Evolutionary conservation across 2,329 filamentous ascomycete species (phyloP).

Genomic region (Cladophialophora exuberans): DNA sequence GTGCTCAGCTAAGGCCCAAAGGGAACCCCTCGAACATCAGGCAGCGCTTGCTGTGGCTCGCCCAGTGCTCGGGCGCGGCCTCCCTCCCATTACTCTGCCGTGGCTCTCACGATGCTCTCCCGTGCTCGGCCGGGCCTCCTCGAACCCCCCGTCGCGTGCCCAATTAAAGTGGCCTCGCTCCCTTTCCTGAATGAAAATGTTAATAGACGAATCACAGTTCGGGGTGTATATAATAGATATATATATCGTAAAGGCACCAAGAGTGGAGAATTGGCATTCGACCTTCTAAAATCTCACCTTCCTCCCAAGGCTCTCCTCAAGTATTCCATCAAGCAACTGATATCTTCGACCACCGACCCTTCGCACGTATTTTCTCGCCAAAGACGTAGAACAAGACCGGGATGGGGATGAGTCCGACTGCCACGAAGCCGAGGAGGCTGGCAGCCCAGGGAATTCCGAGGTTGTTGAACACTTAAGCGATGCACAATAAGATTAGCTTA

Average conservation of each 20-base stretch:
- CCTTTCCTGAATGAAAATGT: too few relatives aligned
- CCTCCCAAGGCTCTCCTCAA: too few relatives aligned
- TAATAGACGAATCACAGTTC: neutral
- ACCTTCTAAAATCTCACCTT: too few relatives aligned
- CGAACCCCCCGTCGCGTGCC: too few relatives aligned
- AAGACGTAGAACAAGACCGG: conserved; percentile 53
- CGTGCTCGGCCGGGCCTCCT: too few relatives aligned
- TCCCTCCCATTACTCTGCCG: neutral
- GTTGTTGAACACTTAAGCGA: conserved; percentile 38
- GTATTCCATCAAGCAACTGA: too few relatives aligned
- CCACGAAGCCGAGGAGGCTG: conserved; percentile 50
- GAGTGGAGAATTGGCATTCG: too few relatives aligned
- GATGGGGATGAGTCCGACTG: conserved; percentile 47
- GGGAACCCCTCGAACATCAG: neutral
- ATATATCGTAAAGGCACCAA: too few relatives aligned
- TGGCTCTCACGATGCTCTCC: too few relatives aligned
- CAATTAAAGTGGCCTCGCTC: too few relatives aligned
- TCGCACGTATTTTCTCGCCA: neutral
- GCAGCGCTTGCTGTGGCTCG: conserved; percentile 4
- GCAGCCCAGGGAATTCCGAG: conserved; percentile 53
- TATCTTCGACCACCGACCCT: neutral
- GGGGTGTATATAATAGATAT: neutral
- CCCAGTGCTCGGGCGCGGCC: neutral
- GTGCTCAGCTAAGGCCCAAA: neutral
- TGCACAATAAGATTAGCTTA: neutral